Evolutionary conservation across 1,139 yeast species (phyloP), one percentile per base, ranked within the genome.

Genomic region (Protomyces arabidopsidicola): DNA sequence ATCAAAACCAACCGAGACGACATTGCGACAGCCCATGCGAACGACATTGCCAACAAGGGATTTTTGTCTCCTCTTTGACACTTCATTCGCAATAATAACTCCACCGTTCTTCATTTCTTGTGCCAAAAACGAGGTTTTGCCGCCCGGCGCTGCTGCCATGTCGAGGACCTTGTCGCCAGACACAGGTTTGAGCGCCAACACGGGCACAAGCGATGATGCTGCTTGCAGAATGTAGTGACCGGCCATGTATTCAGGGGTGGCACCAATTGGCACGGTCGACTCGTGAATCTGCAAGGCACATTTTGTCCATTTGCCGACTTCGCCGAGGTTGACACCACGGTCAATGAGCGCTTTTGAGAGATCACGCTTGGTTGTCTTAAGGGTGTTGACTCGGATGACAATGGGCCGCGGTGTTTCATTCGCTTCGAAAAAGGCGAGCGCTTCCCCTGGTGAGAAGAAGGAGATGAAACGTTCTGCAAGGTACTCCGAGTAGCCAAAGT

Each of bases 121-220:
- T 52, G 97, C 86, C 65, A 95, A 86, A 74, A 90, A 93, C 1
- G 99, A 93, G 10, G 98, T 90, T 74, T 95, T 95, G 77, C 99
- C 99, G 79, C 99, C 99, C 69, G 99, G 99, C 22, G 99, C 98
- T 66, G 98, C 96, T 52, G 99, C 98, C 98, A 95, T 95, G 78
- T 95, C 99, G 69, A 95, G 81, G 57, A 95, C 81, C 73, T 98
- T 86, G 77, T 95, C 99, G 74, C 88, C 86, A 76, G 90, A 97
- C 75, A 90, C 95, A 20, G 99, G 98, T 68, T 86, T 95, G 70
- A 95, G 80, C 0, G 99, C 99, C 91, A 95, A 89, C 22, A 91
- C 97, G 10, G 99, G 99, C 73, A 95, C 79, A 76, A 93, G 93
- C 3, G 98, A 91, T 5, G 98, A 91, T 35, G 99, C 99, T 50